Percentiles rank a stretch among this genome's conserved stretches.
phyloP scores from a whole-genome alignment of 1,139 yeast genomes.

The Kurtzmaniella quercitrusa region DNA sequence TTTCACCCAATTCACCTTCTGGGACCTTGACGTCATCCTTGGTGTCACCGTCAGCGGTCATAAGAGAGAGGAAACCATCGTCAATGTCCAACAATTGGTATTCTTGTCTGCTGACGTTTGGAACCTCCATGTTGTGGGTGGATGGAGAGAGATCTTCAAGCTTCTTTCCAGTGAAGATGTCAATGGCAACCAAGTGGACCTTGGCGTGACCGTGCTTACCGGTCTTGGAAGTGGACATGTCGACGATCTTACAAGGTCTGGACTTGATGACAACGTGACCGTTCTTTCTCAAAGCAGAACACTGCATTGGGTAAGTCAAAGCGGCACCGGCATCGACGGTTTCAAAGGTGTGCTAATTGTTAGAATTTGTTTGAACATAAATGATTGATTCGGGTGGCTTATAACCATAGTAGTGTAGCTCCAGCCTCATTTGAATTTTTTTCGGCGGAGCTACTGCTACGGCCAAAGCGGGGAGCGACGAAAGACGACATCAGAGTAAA shows the following conservation, averaged over 20 bases:
- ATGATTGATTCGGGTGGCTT: too few species aligned
- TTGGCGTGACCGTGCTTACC: conserved; percentile 99
- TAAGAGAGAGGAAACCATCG: conserved; percentile 95
- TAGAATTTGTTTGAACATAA: conserved; percentile 1
- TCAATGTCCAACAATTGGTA: conserved; percentile 96
- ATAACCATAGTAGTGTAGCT: too few species aligned
- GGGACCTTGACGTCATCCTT: conserved; percentile 99
- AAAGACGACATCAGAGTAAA: too few species aligned
- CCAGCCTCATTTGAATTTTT: too few species aligned
- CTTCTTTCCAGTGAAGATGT: conserved; percentile 98
- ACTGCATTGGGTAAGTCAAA: conserved; percentile 97
- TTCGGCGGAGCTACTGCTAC: too few species aligned
- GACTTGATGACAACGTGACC: conserved; percentile 98
- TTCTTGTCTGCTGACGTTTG: conserved; percentile 93
- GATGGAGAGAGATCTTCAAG: conserved; percentile 99
- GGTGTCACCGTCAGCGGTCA: conserved; percentile 96
- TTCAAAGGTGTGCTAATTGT: conserved; percentile 79
- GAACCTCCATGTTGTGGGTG: conserved; percentile 99
- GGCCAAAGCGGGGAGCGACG: too few species aligned
- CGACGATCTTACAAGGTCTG: conserved; percentile 99
- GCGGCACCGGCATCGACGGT: conserved; percentile 99
- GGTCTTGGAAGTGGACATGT: conserved; percentile 99
- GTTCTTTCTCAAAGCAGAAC: conserved; percentile 99
- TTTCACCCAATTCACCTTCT: conserved; percentile 95
- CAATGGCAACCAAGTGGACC: conserved; percentile 98